Percentiles rank a stretch among this genome's conserved stretches.
These are phyloP conservation scores for Carex scoparia DNA, from an alignment of 176 grass and related monocot genomes.

Conservation along the genomic window DNA sequence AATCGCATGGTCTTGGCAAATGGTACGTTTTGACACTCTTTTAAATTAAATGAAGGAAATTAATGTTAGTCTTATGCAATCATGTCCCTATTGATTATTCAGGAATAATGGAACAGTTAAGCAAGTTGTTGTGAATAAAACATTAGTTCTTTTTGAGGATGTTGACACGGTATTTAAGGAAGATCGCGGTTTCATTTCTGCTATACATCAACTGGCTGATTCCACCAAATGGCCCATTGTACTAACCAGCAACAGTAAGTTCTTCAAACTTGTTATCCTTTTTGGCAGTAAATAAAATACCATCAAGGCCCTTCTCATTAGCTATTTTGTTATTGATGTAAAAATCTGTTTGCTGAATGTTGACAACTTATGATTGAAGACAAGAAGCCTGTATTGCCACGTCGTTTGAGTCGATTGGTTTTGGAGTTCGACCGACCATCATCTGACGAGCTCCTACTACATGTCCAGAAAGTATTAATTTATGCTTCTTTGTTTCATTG, in stretches of 20 bases:
- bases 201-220: conserved; percentile 65
- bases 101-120: conserved; percentile 33
- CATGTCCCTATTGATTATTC: too few species aligned
- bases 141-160: conserved; percentile 86
- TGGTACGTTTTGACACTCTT: conserved; percentile 45
- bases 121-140: conserved; percentile 61
- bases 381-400: conserved; percentile 71
- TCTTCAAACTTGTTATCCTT: conserved; percentile 2
- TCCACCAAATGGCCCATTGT: conserved; percentile 89
- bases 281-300: not conserved
- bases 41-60: not conserved
- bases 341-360: conserved; percentile 16
- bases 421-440: conserved; percentile 79
- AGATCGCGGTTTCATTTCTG: conserved; percentile 83
- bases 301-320: not conserved
- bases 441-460: conserved; percentile 64
- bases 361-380: conserved; percentile 31
- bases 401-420: conserved; percentile 53
- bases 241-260: conserved; percentile 96
- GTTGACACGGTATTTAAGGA: conserved; percentile 91
- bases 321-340: not conserved
- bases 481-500: not conserved
- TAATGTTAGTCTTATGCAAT: too few species aligned
- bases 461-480: conserved; percentile 56
- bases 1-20: conserved; percentile 84